Conservation (phyloP, 805 yeast species). For the Schwanniomyces polymorphus region DNA sequence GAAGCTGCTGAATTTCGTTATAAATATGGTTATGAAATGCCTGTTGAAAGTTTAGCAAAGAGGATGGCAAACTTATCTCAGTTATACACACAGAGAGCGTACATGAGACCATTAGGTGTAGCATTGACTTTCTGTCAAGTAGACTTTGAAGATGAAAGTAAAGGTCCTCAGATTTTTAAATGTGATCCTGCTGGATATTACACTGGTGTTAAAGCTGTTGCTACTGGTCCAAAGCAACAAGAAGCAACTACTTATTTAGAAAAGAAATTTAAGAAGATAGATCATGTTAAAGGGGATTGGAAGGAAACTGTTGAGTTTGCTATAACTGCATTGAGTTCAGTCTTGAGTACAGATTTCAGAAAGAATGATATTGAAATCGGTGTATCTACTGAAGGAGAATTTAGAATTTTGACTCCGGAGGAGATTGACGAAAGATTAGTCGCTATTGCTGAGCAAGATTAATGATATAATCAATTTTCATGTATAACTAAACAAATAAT, state of each 20-base stretch:
- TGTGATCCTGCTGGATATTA: constrained; percentile 98
- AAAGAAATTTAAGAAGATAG: constrained; percentile 77
- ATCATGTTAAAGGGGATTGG: constrained; percentile 78
- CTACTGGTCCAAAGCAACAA: constrained; percentile 97
- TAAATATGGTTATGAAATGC: constrained; percentile 96
- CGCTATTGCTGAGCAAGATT: constrained; percentile 96
- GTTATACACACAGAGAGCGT: constrained; percentile 95
- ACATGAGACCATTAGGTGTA: constrained; percentile 97
- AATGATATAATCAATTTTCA: constrained; percentile 9
- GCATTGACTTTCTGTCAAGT: constrained; percentile 84
- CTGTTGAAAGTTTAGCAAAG: constrained; percentile 87
- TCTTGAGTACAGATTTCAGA: constrained; percentile 89
- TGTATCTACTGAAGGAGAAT: constrained; percentile 72
- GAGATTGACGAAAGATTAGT: constrained; percentile 94
- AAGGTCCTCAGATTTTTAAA: constrained; percentile 87
- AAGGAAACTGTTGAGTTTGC: constrained; percentile 86
- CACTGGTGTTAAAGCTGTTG: constrained; percentile 85
- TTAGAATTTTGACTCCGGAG: constrained; percentile 72
- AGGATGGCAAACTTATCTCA: constrained; percentile 95
- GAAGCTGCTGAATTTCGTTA: constrained; percentile 96
- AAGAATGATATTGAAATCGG: constrained; percentile 94
- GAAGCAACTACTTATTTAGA: constrained; percentile 89
- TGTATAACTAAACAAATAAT: neutral
- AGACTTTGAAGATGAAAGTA: constrained; percentile 68
- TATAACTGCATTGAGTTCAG: constrained; percentile 80